Evolutionary conservation across 2,329 filamentous ascomycete genomes (phyloP), one percentile per base, ranked within the genome.

Genomic region (Fusarium domesticum): DNA sequence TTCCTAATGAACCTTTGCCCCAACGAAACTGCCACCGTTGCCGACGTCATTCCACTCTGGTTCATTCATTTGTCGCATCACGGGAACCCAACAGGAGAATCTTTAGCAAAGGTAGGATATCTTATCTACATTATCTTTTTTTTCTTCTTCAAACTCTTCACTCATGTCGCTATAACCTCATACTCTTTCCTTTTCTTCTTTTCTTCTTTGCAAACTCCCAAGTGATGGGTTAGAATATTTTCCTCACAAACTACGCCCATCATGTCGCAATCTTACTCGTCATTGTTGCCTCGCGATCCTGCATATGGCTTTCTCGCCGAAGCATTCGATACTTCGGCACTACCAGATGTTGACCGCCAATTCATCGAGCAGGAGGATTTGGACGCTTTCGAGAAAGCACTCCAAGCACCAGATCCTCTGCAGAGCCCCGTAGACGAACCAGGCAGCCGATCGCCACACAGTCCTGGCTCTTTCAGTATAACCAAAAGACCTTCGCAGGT

Each of bases 341-440:
- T 96, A 16, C 91, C 90, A n/a, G 90, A 96, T 66, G 81, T 76
- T 66, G 79, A 91, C 64, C 77, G 78, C 59, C 83, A 93, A 44
- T 96, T 96, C 64, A 74, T 95, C 56, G 69, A 78, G 35, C 74
- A 83, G 32, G 81, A 81, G 47, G 85, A 95, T 61, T 73, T 96
- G 23, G 74, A 79, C 30, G 84, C 86, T 42, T 97, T 97, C 65
- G 84, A 86, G 48, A 81, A 80, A 47, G 92, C 92, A 6, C 78
- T 96, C 7, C 79, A 82, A n/a, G 88, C 87, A 2, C 89, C 91
- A 1, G 89, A 95, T 50, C 80, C 81, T 2, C 76, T 84, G 32
- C 83, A 86, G 28, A 83, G 77, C 11, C 74, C 79, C 37, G 70
- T 77, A 37, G 83, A 85, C 36, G 72, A 75, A 34, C 56, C 57